Base-by-base conservation (phyloP, 192 early-diverging fungal species). In the Backusella westeae region DNA sequence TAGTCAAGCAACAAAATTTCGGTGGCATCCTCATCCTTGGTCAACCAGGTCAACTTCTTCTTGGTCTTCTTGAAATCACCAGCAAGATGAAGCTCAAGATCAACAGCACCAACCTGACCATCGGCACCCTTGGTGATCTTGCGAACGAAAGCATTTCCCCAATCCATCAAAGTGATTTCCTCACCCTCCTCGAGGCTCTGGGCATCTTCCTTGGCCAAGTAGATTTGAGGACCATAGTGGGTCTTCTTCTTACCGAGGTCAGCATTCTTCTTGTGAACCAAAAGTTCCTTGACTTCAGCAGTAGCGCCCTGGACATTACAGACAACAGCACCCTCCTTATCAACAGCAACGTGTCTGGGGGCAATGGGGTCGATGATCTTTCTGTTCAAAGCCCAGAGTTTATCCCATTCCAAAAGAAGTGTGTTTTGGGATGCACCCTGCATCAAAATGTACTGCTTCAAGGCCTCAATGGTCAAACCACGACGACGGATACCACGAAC, bases 41-140 rank as follows among this genome's bases (percentile, higher is more conserved):
- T 79, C 75, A 99, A 90, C 98, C 98, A 99, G 2, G 97, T 97
- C 68, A 99, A 81, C 92, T 99, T 99, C 91, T 96, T 98, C 88
- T 99, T 96, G 71, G 98, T 99, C 82, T 94, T 93, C 81, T 98
- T 99, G 79, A 97, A 97, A 81, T 99, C 97, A 70, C 96, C 96
- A 39, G 91, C 93, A 72, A 98, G 89, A 80, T 99, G 91, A 63
- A 99, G 81, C 65, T 89, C 86, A 67, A 96, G 77, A 29, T 90
- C 87, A 23, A 96, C 83, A 26, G 63, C 71, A 0, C 78, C 86
- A 21, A 98, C 92, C 21, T 83, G 71, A 29, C 84, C 85, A 17
- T 76, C 73, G 9, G 80, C 78, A 71, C 15, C 70, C 68, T 90
- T 90, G 67, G 91, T 82, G 72, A 99, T 89, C 14, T 85, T 80